Base-by-base conservation (phyloP, 2,329 filamentous ascomycete genomes). In the Aspergillus fischeri region DNA sequence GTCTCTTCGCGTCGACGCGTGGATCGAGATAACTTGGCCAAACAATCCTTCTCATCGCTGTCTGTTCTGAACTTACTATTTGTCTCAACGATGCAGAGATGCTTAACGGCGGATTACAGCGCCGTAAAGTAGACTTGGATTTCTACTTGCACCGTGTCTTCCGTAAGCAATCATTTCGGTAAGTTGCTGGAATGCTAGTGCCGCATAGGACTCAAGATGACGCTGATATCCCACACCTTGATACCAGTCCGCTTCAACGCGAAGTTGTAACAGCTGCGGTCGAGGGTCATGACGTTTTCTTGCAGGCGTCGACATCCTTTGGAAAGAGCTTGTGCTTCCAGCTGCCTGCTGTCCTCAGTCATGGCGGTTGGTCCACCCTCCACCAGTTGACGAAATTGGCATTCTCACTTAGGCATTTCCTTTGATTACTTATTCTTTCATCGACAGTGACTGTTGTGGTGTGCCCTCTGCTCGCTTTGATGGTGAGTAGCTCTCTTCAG, bases 311-410 rank as follows among this genome's bases (percentile, higher is more conserved):
- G 2, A 81, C 78, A 4, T 80, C 78, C 0, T 97, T 97, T 72
- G 93, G 92, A 45, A 97, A 97, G 75, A 95, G 91, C 68, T 75
- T 97, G 53, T 97, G 93, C 77, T 97, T 93, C 70, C 92, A 97
- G 72, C 81, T 97, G 1, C 92, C 92, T 8, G 92, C 92, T 25
- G 86, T 97, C 32, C 87, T 96, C 56, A 89, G 93, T 67, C 85
- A 87, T 72, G 93, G 93, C 63, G 91, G 90, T 92, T 77, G 68
- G 87, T 83, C 25, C 35, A 35, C 41, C 48, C 32, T 62, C 68
- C 3, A 29, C 29, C 14, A 1, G 20, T 51, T 38, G 11, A 41
- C 7, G 5, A 45, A 42, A 49, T 29, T 25, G 17, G 4, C 28
- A 11, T 27, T 32, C 28, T 65, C 27, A 60, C 55, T 60, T 17